Evolutionary conservation across 148 eudicot species (phyloP).

Genomic region (Chenopodium album): DNA sequence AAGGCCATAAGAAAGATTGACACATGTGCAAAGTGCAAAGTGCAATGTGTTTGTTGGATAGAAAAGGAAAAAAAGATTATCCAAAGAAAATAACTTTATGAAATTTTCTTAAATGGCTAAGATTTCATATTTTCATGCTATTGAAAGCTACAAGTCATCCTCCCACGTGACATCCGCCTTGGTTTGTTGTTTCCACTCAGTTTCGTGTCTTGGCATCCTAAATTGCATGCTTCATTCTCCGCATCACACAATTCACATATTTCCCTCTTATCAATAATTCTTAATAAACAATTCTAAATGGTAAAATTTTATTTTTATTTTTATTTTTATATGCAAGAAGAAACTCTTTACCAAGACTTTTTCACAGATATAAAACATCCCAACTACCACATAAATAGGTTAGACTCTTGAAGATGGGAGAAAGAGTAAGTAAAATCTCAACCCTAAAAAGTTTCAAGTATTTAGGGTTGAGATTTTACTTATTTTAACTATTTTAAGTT

Average conservation of each 20-base stretch:
- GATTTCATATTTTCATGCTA: neutral
- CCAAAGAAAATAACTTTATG: neutral
- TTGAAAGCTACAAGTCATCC: conserved; percentile 15
- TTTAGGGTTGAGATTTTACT: no score
- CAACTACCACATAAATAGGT: no score
- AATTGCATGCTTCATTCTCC: conserved; percentile 23
- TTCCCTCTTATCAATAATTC: neutral
- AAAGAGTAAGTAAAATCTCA: no score
- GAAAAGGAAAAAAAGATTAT: neutral
- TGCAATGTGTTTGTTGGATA: conserved; percentile 3
- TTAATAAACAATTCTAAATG: neutral
- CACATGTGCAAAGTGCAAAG: conserved; percentile 7
- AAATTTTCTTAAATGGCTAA: neutral
- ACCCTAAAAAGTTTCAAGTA: no score
- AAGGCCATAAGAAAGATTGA: conserved; percentile 15
- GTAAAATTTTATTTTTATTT: no score
- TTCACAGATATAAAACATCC: no score
- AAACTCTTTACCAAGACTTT: no score
- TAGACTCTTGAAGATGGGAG: no score
- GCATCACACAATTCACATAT: conserved; percentile 23
- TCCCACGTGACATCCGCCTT: conserved; percentile 26
- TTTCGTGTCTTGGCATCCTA: neutral
- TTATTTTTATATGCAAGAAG: no score
- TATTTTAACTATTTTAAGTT: no score
- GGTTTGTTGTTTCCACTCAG: neutral